phyloP scores from a whole-genome alignment of 768 basidiomycete genomes.

The Boletellus emodensis region DNA sequence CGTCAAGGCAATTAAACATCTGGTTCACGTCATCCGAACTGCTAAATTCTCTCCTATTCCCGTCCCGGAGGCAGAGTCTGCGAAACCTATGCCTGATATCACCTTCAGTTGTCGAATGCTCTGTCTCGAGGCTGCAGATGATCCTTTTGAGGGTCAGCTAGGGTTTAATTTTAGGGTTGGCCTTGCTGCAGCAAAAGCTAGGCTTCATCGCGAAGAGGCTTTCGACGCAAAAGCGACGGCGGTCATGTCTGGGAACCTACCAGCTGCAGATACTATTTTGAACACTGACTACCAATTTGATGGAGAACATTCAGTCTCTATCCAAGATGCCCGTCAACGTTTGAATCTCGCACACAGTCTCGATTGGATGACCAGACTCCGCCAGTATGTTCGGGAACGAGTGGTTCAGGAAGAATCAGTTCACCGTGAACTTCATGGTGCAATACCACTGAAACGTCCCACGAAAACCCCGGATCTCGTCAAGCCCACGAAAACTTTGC shows the following conservation, averaged over 20 bases:
- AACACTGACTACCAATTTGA: conserved; percentile 62
- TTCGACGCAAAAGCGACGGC: conserved; percentile 76
- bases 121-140: conserved; percentile 77
- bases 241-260: conserved; percentile 36
- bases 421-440: conserved; percentile 43
- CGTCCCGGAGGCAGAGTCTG: conserved; percentile 64
- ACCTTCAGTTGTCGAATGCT: conserved; percentile 55
- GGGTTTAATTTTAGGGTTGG: conserved; percentile 74
- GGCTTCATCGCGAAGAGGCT: conserved; percentile 74
- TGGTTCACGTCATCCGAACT: conserved; percentile 50
- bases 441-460: conserved; percentile 27
- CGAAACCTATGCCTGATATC: conserved; percentile 68
- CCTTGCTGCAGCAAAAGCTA: conserved; percentile 60
- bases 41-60: conserved; percentile 53
- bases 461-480: conserved; percentile 44
- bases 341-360: conserved; percentile 66
- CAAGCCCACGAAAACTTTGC: conserved; percentile 30
- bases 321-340: conserved; percentile 67
- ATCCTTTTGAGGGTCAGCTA: conserved; percentile 74
- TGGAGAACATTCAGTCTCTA: conserved; percentile 59
- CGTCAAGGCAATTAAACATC: conserved; percentile 70
- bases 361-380: conserved; percentile 64
- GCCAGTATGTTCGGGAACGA: conserved; percentile 44
- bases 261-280: conserved; percentile 34
- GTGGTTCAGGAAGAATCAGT: conserved; percentile 46